These are phyloP conservation scores for Anthracocystis walkeri DNA, from an alignment of 1,284 basidiomycete genomes.

Conservation along the genomic window DNA sequence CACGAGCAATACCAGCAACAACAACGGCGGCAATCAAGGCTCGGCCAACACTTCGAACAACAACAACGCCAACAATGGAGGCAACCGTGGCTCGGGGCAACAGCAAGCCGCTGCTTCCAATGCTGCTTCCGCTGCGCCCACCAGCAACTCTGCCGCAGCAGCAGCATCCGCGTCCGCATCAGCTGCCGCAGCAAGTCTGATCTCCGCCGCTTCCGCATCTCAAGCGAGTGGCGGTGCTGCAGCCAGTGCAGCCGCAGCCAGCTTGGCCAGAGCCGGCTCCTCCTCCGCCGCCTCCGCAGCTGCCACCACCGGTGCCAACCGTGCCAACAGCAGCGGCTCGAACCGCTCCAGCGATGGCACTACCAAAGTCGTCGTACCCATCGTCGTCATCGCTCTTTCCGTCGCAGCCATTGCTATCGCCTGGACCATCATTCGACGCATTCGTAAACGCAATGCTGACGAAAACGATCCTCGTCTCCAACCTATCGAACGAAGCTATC, in stretches of 20 bases:
- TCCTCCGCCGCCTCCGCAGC: constrained; percentile 8
- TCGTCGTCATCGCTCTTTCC: constrained; percentile 42
- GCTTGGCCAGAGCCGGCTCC: neutral
- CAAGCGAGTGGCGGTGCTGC: constrained; percentile 15
- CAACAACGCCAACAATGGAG: constrained; percentile 15
- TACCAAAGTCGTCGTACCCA: constrained; percentile 52
- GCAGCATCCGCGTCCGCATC: constrained; percentile 29
- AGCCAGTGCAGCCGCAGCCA: constrained; percentile 27
- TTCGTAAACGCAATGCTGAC: constrained; percentile 19
- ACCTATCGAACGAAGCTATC: constrained; percentile 22
- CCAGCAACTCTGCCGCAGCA: constrained; percentile 15
- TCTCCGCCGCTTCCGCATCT: constrained; percentile 31
- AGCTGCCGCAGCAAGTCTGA: constrained; percentile 22
- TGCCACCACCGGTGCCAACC: constrained; percentile 24
- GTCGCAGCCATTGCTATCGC: constrained; percentile 36
- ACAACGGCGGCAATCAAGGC: constrained; percentile 13
- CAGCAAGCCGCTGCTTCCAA: constrained; percentile 21
- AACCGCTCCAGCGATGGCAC: constrained; percentile 27
- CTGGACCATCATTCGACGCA: constrained; percentile 32
- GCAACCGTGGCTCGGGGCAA: constrained; percentile 7
- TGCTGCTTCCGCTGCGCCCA: constrained; percentile 15
- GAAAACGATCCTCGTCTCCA: constrained; percentile 26
- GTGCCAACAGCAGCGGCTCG: constrained; percentile 29
- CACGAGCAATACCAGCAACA: constrained; percentile 9
- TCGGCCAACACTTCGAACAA: constrained; percentile 15